phyloP scores from a whole-genome alignment of 805 yeast species.

The Blastobotrys muscicola region DNA sequence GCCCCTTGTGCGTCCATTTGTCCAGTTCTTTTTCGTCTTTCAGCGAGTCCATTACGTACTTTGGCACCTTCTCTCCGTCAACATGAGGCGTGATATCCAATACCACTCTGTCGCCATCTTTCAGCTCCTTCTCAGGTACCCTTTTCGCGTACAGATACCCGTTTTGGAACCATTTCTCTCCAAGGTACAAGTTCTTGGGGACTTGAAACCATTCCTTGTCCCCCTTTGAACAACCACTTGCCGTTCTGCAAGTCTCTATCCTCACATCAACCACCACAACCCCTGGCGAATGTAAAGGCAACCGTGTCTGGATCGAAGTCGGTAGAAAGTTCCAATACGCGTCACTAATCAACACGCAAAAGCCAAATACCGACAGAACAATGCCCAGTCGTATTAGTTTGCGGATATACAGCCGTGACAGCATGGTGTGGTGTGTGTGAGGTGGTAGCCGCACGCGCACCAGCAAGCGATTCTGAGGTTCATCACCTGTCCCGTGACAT shows the following conservation, averaged over 20 bases:
- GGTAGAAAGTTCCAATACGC: conserved; percentile 30
- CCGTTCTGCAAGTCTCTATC: conserved; percentile 27
- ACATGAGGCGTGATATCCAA: conserved; percentile 20
- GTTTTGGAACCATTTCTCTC: conserved; percentile 32
- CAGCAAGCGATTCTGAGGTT: no score
- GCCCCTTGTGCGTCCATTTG: conserved; percentile 7
- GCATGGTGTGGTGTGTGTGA: not conserved
- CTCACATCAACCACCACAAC: conserved; percentile 37
- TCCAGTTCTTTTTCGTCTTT: conserved; percentile 7
- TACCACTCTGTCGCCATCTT: conserved; percentile 27
- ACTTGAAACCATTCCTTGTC: conserved; percentile 34
- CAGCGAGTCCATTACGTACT: conserved; percentile 21
- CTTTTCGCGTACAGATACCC: conserved; percentile 31
- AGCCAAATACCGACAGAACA: conserved; percentile 7
- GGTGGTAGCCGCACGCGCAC: not conserved
- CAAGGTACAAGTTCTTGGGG: conserved; percentile 40
- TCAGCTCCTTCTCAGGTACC: conserved; percentile 17
- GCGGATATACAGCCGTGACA: conserved; percentile 6
- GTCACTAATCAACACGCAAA: conserved; percentile 32
- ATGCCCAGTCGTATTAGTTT: conserved; percentile 2
- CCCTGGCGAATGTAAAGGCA: conserved; percentile 36
- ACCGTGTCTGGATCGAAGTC: conserved; percentile 25
- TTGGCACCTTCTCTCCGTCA: conserved; percentile 22
- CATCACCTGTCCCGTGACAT: no score
- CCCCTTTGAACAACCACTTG: conserved; percentile 11